Evolutionary conservation across 2,329 filamentous ascomycete species (phyloP).

Genomic region (Monosporascus sp.): DNA sequence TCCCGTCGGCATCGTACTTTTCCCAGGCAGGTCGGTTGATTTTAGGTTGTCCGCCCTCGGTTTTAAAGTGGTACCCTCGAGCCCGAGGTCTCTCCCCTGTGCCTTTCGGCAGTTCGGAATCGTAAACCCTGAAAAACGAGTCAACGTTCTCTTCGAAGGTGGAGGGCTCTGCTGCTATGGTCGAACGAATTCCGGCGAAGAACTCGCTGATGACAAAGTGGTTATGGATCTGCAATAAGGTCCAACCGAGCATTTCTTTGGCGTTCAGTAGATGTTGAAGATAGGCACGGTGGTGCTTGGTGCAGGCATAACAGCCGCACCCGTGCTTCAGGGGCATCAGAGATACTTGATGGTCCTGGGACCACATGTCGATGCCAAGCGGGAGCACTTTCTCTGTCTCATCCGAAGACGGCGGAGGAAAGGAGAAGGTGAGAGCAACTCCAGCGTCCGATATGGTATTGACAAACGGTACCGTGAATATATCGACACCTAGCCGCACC

Average conservation of each 20-base stretch:
- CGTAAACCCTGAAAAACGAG: constrained; percentile 53
- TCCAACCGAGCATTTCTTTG: constrained; percentile 97
- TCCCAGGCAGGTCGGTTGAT: constrained; percentile 66
- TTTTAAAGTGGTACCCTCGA: constrained; percentile 78
- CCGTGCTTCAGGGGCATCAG: constrained; percentile 54
- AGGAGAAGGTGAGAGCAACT: constrained; percentile 74
- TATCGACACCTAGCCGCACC: constrained; percentile 69
- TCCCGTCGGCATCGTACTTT: constrained; percentile 35
- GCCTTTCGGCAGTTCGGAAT: constrained; percentile 63
- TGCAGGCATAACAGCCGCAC: constrained; percentile 82
- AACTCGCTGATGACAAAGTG: constrained; percentile 67
- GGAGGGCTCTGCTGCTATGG: constrained; percentile 54
- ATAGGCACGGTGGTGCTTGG: constrained; percentile 78
- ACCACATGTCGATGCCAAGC: constrained; percentile 78
- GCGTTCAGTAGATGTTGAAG: constrained; percentile 81
- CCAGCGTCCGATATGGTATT: constrained; percentile 74
- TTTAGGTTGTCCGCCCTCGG: constrained; percentile 58
- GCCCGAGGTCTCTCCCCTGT: constrained; percentile 74
- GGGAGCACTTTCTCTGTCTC: constrained; percentile 30
- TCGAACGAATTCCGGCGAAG: constrained; percentile 63
- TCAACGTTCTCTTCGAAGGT: constrained; percentile 52
- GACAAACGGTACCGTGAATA: constrained; percentile 74
- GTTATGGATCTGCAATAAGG: constrained; percentile 88
- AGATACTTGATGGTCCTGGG: constrained; percentile 53
- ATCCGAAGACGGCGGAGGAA: constrained; percentile 44